Evolutionary conservation across 371 early-diverging fungal species (phyloP).

Genomic region (Syncephalastrum monosporum): DNA sequence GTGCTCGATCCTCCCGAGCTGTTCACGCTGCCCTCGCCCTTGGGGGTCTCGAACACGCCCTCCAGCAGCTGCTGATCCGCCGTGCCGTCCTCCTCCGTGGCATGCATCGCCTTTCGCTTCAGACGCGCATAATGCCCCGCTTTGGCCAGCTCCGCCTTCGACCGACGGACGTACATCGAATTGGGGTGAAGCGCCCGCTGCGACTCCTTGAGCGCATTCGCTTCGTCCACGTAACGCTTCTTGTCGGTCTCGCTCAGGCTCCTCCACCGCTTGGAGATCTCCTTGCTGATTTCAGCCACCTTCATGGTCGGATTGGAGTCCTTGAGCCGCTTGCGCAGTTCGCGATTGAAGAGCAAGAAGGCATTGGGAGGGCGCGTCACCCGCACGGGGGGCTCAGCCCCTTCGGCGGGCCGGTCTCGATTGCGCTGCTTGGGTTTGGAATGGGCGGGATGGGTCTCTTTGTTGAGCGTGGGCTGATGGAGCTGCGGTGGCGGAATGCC

Average conservation of each 20-base stretch:
- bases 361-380: constrained; percentile 71
- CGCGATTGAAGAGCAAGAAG: constrained; percentile 64
- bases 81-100: neutral
- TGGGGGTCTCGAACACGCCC: neutral
- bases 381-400: constrained; percentile 26
- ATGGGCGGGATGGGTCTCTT: constrained; percentile 5
- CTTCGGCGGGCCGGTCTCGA: neutral
- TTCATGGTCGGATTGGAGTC: constrained; percentile 65
- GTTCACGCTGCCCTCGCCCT: neutral
- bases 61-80: constrained; percentile 4
- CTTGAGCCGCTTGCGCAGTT: constrained; percentile 61
- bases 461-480: constrained; percentile 17
- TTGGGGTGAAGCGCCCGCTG: constrained; percentile 55
- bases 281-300: constrained; percentile 65
- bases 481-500: constrained; percentile 19
- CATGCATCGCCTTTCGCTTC: constrained; percentile 14
- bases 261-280: constrained; percentile 62
- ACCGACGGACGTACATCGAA: constrained; percentile 68
- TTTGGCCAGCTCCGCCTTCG: constrained; percentile 59
- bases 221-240: constrained; percentile 35
- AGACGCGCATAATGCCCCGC: constrained; percentile 44
- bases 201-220: constrained; percentile 38
- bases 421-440: constrained; percentile 2
- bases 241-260: constrained; percentile 42
- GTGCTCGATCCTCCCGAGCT: constrained; percentile 3